A percentile compares a stretch with the other conserved stretches of the same genome.
These are phyloP conservation scores for Globisporangium alternatum DNA, from an alignment of 352 stramenopile species.

Conservation along the genomic window DNA sequence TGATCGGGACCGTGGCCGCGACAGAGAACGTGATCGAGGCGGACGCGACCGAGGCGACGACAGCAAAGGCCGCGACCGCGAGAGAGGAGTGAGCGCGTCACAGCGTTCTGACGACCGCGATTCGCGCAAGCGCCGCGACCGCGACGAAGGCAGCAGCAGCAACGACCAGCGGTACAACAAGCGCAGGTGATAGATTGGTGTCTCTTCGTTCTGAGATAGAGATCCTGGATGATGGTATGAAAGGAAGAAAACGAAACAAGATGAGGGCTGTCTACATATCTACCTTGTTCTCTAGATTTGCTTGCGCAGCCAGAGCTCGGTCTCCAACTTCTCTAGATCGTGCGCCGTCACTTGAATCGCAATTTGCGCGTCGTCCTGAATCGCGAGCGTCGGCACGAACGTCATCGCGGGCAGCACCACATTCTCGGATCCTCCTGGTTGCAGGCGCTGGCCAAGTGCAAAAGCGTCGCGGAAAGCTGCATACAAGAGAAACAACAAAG, in stretches of 20 bases:
- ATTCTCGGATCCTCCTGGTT: conserved; percentile 1
- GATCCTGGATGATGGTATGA: conserved; percentile 4
- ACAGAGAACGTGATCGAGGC: conserved; percentile 28
- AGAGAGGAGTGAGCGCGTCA: conserved; percentile 21
- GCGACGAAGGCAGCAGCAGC: conserved; percentile 40
- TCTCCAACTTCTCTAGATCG: conserved; percentile 80
- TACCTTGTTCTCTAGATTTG: conserved; percentile 42
- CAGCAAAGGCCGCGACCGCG: conserved; percentile 29
- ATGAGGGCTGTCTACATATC: background rate
- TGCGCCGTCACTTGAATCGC: conserved; percentile 70
- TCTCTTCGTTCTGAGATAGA: background rate
- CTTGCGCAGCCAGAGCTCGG: conserved; percentile 78
- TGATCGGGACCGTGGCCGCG: conserved; percentile 30
- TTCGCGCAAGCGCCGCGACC: conserved; percentile 57
- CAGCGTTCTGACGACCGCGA: conserved; percentile 64
- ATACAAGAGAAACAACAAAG: background rate
- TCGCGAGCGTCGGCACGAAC: conserved; percentile 67
- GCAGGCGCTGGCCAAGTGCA: conserved; percentile 2
- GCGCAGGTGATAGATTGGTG: conserved; percentile 40
- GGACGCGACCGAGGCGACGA: conserved; percentile 29
- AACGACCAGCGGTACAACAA: conserved; percentile 29
- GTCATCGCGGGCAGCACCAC: conserved; percentile 50
- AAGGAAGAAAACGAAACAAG: background rate
- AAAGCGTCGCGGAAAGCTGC: conserved; percentile 11
- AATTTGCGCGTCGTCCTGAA: conserved; percentile 43